Percentiles rank a stretch among this genome's conserved stretches.
Conservation (phyloP, 192 early-diverging fungal genomes). For the Piromyces finnis region DNA sequence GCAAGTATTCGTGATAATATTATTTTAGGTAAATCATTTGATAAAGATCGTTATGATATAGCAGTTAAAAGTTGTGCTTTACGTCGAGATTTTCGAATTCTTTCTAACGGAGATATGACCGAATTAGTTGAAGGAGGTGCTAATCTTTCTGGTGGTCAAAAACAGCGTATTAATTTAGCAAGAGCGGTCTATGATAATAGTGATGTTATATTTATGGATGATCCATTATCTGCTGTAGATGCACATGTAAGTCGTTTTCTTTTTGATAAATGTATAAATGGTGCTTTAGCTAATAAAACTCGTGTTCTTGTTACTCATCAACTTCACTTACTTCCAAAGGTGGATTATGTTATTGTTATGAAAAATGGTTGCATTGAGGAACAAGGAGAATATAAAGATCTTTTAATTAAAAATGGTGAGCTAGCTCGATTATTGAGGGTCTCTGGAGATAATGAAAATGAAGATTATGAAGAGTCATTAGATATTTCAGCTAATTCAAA, state of each 20-base stretch:
- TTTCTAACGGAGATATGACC: conserved; percentile 72
- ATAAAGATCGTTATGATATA: conserved; percentile 55
- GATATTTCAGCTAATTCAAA: too few species aligned
- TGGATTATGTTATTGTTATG: conserved; percentile 51
- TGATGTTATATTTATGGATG: not conserved
- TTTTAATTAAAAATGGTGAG: conserved; percentile 42
- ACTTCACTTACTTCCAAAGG: conserved; percentile 52
- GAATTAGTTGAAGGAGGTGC: conserved; percentile 57
- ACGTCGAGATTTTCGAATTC: conserved; percentile 64
- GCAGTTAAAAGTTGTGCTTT: conserved; percentile 73
- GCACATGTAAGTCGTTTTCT: conserved; percentile 61
- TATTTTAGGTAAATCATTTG: conserved; percentile 63
- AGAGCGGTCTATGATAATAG: conserved; percentile 3
- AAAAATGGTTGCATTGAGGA: conserved; percentile 50
- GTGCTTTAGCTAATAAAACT: conserved; percentile 55
- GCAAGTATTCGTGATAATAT: conserved; percentile 87
- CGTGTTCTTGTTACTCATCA: conserved; percentile 70
- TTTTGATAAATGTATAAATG: conserved; percentile 74
- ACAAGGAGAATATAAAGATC: conserved; percentile 39
- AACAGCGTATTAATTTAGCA: not conserved
- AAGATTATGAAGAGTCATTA: too few species aligned
- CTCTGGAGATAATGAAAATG: too few species aligned
- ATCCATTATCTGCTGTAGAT: conserved; percentile 35
- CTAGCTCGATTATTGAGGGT: conserved; percentile 47
- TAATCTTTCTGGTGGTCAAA: conserved; percentile 9